Evolutionary conservation across 345 rosid species (phyloP).

Genomic region (Salix suchowensis): DNA sequence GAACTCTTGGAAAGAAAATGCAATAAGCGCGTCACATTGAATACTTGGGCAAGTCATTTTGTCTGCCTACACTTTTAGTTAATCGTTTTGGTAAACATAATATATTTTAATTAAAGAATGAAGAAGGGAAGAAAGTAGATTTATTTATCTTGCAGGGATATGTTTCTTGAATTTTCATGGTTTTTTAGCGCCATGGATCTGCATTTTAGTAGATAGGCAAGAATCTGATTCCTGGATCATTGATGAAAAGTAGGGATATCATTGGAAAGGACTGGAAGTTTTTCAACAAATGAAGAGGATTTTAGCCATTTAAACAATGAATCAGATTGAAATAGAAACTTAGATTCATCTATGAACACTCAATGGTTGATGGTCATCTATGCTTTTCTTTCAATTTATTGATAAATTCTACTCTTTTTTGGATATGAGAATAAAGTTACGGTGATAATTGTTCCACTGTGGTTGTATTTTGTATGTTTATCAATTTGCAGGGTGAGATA

Average conservation of each 20-base stretch:
- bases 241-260: background rate
- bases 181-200: background rate
- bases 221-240: background rate
- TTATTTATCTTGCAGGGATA: background rate
- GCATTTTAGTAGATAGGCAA: background rate
- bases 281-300: background rate
- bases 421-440: background rate
- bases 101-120: background rate
- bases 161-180: background rate
- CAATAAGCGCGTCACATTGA: background rate
- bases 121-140: background rate
- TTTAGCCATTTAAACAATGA: background rate
- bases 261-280: background rate
- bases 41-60: background rate
- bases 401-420: background rate
- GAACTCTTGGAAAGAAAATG: background rate
- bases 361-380: background rate
- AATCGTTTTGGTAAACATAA: background rate
- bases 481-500: constrained; percentile 20
- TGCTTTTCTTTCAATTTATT: background rate
- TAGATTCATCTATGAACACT: background rate
- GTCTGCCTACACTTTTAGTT: background rate
- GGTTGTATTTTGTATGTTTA: background rate
- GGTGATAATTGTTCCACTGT: background rate
- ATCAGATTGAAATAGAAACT: background rate